Evolutionary conservation across 2,329 filamentous ascomycete species (phyloP), one percentile per base, ranked within the genome.

Genomic region (Penicillium brasilianum): DNA sequence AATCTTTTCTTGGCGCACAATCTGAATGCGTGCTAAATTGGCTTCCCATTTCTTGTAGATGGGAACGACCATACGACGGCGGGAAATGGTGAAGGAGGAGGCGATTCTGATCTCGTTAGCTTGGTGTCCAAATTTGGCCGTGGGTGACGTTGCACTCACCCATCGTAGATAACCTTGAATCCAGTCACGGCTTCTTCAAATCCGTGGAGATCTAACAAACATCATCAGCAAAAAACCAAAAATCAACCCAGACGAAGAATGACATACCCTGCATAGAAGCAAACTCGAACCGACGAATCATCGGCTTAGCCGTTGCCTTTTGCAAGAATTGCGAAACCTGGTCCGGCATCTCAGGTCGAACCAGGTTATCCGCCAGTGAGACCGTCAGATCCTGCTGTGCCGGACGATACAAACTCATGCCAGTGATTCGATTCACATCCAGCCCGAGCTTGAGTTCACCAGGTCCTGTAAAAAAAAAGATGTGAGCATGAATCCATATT

Each of bases 21-120:
- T 83, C 74, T 97, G 93, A 8, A 97, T 82, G 37, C 93, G 87
- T 9, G 91, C 91, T 39, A 84, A 85, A n/a, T 84, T 87, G 2
- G 93, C 91, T 72, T 96, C 92, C 91, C 92, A 96, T 76, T 95
- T 95, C 79, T 97, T 96, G 80, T 96, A 91, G 66, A 97, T 94
- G 0, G 92, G 92, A 16, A 96, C 92, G 13, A 97, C 91, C 89
- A 93, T 95, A 66, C 91, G 87, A 52, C 91, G 87, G 32, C 93
- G 88, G 1, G 93, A 88, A 66, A 97, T 96, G 60, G 90, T 88
- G 75, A 97, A 91, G 0, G 87, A 88, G 8, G 85, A 82, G 6
- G 92, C 92, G 55, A 91, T 77, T 7, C 87, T 80, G 46, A 41
- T 16, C 16, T 25, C 7, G 10, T 55, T 44, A 52, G 41, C 14